A percentile compares a stretch with the other conserved stretches of the same genome.
Evolutionary conservation across 169 alveolate genomes (phyloP).

Genomic region (Eimeria praecox): DNA sequence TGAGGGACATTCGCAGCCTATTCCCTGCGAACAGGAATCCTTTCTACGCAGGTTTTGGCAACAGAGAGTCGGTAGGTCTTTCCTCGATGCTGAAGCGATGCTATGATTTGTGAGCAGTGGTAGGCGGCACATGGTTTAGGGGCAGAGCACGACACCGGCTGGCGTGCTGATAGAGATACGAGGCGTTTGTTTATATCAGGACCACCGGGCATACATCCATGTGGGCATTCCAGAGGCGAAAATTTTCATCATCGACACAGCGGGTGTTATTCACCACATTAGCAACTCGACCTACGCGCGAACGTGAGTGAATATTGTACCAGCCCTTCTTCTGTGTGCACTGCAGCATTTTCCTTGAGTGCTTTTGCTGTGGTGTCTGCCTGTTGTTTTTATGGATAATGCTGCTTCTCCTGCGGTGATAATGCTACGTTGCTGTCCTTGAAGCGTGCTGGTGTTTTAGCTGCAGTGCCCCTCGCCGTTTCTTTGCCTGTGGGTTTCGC

Average conservation of each 20-base stretch:
- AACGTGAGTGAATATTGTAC: conserved; percentile 85
- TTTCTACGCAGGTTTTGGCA: conserved; percentile 99
- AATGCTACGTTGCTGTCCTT: neutral
- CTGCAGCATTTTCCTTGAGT: neutral
- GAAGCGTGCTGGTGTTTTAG: neutral
- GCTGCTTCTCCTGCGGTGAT: neutral
- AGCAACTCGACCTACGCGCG: conserved; percentile 90
- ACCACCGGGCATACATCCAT: conserved; percentile 94
- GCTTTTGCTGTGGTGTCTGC: neutral
- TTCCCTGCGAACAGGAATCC: conserved; percentile 95
- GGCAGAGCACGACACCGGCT: neutral
- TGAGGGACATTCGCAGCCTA: conserved; percentile 95
- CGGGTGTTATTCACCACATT: conserved; percentile 93
- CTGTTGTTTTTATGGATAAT: neutral
- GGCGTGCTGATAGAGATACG: neutral
- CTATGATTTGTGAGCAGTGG: neutral
- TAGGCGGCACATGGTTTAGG: neutral
- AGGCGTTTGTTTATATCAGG: conserved; percentile 82
- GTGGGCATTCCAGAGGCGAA: conserved; percentile 96
- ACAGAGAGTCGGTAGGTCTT: conserved; percentile 94
- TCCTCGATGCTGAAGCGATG: neutral
- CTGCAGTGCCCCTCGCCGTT: neutral
- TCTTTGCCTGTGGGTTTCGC: neutral
- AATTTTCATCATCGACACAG: conserved; percentile 94
- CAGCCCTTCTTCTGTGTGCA: neutral